These are phyloP conservation scores for Syzygium jambos DNA, from an alignment of 345 rosid genomes.

Conservation along the genomic window DNA sequence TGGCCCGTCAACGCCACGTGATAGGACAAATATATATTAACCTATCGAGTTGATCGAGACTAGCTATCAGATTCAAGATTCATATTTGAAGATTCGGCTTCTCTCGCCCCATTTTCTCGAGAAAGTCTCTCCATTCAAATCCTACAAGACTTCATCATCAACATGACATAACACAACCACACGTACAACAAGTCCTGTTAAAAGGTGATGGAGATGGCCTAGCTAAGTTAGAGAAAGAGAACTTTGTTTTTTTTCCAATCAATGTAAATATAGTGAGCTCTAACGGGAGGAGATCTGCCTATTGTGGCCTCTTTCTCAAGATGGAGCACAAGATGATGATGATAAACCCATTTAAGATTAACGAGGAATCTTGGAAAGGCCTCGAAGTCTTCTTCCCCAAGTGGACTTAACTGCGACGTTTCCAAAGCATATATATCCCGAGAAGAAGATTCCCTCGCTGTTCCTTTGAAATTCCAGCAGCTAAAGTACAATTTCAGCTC, in stretches of 20 bases:
- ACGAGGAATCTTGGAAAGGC: not conserved
- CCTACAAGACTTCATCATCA: not conserved
- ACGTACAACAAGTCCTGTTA: not conserved
- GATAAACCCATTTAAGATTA: not conserved
- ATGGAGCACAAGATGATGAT: not conserved
- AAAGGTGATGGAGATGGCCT: not conserved
- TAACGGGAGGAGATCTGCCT: not conserved
- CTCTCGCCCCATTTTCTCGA: not conserved
- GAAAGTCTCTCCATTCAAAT: not conserved
- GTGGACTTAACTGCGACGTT: not conserved
- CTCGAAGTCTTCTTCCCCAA: not conserved
- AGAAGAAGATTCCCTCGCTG: not conserved
- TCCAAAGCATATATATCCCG: not conserved
- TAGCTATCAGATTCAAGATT: not conserved
- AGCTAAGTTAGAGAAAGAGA: not conserved
- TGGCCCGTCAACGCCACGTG: not conserved
- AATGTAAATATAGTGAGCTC: not conserved
- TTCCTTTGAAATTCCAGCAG: not conserved
- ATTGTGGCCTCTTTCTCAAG: not conserved
- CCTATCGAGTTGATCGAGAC: not conserved
- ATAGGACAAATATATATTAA: not conserved
- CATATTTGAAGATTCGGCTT: not conserved
- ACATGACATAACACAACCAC: not conserved
- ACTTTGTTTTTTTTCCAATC: not conserved
- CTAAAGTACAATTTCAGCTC: not conserved